These are phyloP conservation scores for Yarrowia sp. DNA, from an alignment of 805 yeast genomes.

Conservation along the genomic window DNA sequence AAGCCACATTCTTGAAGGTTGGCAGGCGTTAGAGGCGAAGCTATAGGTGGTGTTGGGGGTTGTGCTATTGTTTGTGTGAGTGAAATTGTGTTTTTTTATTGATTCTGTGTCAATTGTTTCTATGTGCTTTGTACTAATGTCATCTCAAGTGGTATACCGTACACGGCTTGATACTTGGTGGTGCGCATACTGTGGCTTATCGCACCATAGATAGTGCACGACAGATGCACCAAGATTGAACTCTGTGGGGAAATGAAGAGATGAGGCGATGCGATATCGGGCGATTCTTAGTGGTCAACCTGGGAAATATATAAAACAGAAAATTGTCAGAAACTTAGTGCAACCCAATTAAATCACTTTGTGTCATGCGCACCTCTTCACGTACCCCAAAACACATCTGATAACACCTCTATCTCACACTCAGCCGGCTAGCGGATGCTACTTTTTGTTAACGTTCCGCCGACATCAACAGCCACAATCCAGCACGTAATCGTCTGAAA, in stretches of 20 bases:
- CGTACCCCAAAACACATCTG: too few species aligned
- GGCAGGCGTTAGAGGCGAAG: too few species aligned
- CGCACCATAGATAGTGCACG: constrained; percentile 19
- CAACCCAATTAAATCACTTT: too few species aligned
- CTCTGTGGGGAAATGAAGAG: not conserved
- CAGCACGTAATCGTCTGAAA: not conserved
- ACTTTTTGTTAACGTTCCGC: not conserved
- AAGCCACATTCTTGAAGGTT: not conserved
- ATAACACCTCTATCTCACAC: not conserved
- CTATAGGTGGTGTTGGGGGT: not conserved
- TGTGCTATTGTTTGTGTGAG: too few species aligned
- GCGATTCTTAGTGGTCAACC: too few species aligned
- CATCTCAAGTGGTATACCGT: not conserved
- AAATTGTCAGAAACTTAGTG: too few species aligned
- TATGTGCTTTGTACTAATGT: too few species aligned
- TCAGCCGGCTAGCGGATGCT: not conserved
- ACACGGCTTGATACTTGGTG: too few species aligned
- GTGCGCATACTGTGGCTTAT: constrained; percentile 22
- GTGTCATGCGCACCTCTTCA: not conserved
- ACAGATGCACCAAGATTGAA: not conserved
- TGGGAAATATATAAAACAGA: too few species aligned
- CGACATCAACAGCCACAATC: not conserved
- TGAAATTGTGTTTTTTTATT: too few species aligned
- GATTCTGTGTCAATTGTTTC: too few species aligned
- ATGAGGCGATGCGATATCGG: too few species aligned